Evolutionary conservation across 352 stramenopile genomes (phyloP).

Genomic region (Globisporangium paddicum): DNA sequence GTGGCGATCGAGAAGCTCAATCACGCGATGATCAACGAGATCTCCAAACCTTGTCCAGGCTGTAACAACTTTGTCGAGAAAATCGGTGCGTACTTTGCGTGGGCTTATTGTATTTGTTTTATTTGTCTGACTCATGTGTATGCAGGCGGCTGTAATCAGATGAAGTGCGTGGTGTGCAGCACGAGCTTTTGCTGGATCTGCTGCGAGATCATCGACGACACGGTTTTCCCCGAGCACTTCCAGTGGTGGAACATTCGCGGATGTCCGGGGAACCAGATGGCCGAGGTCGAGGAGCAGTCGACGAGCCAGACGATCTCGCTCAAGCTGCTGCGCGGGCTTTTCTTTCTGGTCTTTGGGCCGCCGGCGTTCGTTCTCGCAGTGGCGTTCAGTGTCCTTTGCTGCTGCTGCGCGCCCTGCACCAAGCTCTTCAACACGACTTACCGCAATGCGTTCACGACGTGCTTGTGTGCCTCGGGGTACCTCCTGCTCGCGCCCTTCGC

Average conservation of each 20-base stretch:
- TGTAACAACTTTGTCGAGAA: constrained; percentile 90
- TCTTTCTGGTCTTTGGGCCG: constrained; percentile 63
- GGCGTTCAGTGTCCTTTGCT: constrained; percentile 49
- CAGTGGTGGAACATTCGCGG: constrained; percentile 82
- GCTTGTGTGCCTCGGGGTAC: constrained; percentile 54
- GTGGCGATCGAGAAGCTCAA: constrained; percentile 85
- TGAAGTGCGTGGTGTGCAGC: constrained; percentile 81
- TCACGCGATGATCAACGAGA: constrained; percentile 66
- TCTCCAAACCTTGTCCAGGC: constrained; percentile 81
- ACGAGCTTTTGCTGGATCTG: constrained; percentile 91
- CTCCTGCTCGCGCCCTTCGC: constrained; percentile 42
- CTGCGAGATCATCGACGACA: constrained; percentile 70
- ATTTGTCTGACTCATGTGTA: not conserved
- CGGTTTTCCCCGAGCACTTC: constrained; percentile 86
- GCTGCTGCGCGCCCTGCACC: constrained; percentile 63
- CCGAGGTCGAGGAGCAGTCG: constrained; percentile 46
- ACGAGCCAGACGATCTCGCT: constrained; percentile 30
- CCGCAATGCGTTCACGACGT: constrained; percentile 55
- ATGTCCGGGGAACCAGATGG: constrained; percentile 70
- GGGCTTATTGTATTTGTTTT: not conserved
- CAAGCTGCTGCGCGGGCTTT: constrained; percentile 35
- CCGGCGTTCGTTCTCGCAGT: constrained; percentile 56
- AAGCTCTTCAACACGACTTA: constrained; percentile 34
- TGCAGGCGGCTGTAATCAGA: constrained; percentile 87
- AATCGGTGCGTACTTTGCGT: constrained; percentile 28